Conservation (phyloP, 2,329 filamentous ascomycete genomes). For the Calonectria montana region DNA sequence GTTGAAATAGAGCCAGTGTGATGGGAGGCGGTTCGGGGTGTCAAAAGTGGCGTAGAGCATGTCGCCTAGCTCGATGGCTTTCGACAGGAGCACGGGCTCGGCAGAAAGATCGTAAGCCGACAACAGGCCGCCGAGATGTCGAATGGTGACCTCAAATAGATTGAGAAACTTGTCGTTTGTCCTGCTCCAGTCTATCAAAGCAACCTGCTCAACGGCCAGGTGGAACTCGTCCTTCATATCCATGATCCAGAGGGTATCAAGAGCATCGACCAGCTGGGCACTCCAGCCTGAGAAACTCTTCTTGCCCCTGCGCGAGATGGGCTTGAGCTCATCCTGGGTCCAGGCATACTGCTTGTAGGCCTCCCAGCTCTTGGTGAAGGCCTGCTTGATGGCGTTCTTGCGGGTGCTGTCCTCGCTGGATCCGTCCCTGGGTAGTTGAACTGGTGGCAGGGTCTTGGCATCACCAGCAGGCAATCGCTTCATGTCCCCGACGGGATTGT, state of each 20-base stretch:
- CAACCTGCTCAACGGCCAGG: slow-evolving; percentile 59
- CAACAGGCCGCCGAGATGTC: slow-evolving; percentile 64
- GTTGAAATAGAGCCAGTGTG: slow-evolving; percentile 58
- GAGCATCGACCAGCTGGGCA: slow-evolving; percentile 68
- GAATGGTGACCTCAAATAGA: slow-evolving; percentile 72
- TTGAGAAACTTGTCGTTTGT: slow-evolving; percentile 60
- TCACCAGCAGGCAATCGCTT: slow-evolving; percentile 44
- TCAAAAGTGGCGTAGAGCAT: slow-evolving; percentile 66
- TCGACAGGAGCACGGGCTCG: slow-evolving; percentile 58
- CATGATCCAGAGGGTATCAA: slow-evolving; percentile 72
- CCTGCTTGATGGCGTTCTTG: slow-evolving; percentile 51
- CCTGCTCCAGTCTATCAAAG: slow-evolving; percentile 66
- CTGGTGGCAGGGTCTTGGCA: slow-evolving; percentile 54
- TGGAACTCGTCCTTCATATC: slow-evolving; percentile 66
- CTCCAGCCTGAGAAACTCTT: slow-evolving; percentile 66
- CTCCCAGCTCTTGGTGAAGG: slow-evolving; percentile 60
- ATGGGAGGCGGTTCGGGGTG: slow-evolving; percentile 64
- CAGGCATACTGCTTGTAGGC: slow-evolving; percentile 66
- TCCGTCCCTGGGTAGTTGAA: slow-evolving; percentile 53
- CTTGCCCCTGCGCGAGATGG: slow-evolving; percentile 58
- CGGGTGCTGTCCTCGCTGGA: slow-evolving; percentile 54
- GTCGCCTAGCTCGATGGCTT: slow-evolving; percentile 64
- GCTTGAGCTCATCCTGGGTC: slow-evolving; percentile 67
- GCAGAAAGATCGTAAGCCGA: slow-evolving; percentile 64
- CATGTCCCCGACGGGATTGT: slow-evolving; percentile 46